phyloP scores from a whole-genome alignment of 1,284 basidiomycete genomes.

The Ceratobasidium papillatum region DNA sequence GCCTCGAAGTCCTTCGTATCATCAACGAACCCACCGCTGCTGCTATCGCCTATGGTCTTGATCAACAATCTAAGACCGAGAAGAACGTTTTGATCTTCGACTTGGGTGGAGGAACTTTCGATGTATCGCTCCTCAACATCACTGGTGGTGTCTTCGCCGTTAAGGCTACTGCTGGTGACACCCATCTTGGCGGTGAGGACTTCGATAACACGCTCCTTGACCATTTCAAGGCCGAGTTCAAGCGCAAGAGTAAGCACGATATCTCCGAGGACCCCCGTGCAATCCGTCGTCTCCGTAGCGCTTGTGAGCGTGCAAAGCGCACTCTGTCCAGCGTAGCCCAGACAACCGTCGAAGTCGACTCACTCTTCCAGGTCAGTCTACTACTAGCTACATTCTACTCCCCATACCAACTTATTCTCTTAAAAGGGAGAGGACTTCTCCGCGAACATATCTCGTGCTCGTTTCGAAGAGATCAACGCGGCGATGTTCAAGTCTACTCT shows the following conservation, averaged over 20 bases:
- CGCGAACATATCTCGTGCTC: constrained; percentile 96
- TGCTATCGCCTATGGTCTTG: constrained; percentile 65
- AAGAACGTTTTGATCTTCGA: constrained; percentile 99
- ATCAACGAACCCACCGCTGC: constrained; percentile 69
- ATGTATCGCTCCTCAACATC: constrained; percentile 71
- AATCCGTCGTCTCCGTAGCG: constrained; percentile 91
- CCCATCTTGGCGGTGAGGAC: constrained; percentile 83
- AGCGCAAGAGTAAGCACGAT: constrained; percentile 81
- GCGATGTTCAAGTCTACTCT: constrained; percentile 94
- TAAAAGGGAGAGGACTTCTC: constrained; percentile 92
- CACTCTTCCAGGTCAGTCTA: constrained; percentile 74
- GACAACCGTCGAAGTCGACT: constrained; percentile 99
- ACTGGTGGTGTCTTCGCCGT: constrained; percentile 70
- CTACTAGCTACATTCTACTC: not conserved
- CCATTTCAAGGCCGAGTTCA: constrained; percentile 96
- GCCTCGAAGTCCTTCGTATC: constrained; percentile 73
- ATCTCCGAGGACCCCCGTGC: constrained; percentile 97
- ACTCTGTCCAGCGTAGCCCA: constrained; percentile 97
- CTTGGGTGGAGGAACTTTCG: constrained; percentile 90
- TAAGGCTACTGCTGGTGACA: constrained; percentile 67
- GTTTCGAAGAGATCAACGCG: constrained; percentile 99
- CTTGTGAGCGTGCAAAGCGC: constrained; percentile 99
- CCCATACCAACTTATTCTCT: not conserved
- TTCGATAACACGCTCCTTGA: constrained; percentile 98
- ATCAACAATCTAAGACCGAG: constrained; percentile 85